Evolutionary conservation across 768 basidiomycete genomes (phyloP).

Genomic region (Pisolithus tinctorius): DNA sequence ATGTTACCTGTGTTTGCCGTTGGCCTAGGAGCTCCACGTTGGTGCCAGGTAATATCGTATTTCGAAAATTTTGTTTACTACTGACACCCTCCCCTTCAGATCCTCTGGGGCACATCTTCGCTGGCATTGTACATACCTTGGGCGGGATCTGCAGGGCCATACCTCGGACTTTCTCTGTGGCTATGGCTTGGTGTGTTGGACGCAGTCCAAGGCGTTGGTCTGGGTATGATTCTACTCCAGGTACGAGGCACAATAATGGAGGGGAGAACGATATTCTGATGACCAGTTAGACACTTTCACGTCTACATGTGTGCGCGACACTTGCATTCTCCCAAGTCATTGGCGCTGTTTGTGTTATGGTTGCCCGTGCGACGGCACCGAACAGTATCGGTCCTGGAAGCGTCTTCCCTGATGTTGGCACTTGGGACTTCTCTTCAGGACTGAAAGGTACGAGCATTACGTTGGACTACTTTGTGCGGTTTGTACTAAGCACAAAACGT

Average conservation of each 20-base stretch:
- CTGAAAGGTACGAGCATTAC: constrained; percentile 38
- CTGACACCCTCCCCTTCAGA: constrained; percentile 32
- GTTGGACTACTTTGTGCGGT: constrained; percentile 6
- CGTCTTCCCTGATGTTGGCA: constrained; percentile 89
- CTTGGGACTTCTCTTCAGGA: constrained; percentile 80
- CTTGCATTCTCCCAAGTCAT: constrained; percentile 87
- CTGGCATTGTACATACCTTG: constrained; percentile 91
- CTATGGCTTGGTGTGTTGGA: constrained; percentile 94
- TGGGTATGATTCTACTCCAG: constrained; percentile 87
- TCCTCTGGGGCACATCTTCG: constrained; percentile 94
- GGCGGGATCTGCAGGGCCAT: constrained; percentile 82
- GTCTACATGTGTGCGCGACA: constrained; percentile 91
- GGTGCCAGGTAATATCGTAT: constrained; percentile 71
- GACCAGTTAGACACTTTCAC: constrained; percentile 62
- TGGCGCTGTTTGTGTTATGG: constrained; percentile 85
- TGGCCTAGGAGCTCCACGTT: constrained; percentile 86
- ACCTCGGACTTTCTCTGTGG: constrained; percentile 87
- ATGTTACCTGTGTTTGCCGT: constrained; percentile 91
- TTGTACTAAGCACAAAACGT: constrained; percentile 2
- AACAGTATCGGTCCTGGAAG: constrained; percentile 83
- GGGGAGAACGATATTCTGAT: neutral
- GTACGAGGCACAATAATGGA: constrained; percentile 6
- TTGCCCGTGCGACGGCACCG: constrained; percentile 86
- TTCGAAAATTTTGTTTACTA: neutral
- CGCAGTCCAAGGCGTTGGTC: constrained; percentile 89